Base-by-base conservation (phyloP, 2,329 filamentous ascomycete species). In the Epichloe amarillans region DNA sequence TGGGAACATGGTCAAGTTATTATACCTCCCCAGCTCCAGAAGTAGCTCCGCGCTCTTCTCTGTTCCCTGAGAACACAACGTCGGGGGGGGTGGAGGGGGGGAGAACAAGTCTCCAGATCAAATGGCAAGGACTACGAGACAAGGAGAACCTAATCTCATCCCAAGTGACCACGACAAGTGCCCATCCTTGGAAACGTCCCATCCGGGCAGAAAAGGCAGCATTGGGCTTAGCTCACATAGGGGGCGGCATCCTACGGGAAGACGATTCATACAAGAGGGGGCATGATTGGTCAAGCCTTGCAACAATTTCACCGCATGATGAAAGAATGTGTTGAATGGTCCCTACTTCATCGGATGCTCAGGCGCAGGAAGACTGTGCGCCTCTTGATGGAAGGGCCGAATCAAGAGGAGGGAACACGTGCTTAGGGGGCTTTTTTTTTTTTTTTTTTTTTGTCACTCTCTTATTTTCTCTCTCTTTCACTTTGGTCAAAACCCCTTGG, bases 311-410 rank as follows among this genome's bases (percentile, higher is more conserved):
- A 26, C 44, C 35, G 38, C 26, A 30, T 44, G 50, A 48, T 42
- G 17, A 19, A 47, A 8, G 8, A 23, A 23, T 37, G 38, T 14
- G 30, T 11, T 49, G 50, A 53, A 19, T 49, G 15, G 30, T 21
- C 44, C 17, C 17, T 19, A 19, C 17, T 10, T 15, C 17, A 43
- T 36, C 23, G 1, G 17, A 12, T 8, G 19, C 10, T 19, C 35
- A 14, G n/a, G 40, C 11, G 50, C 49, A 52, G 49, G 38, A 52
- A 50, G 8, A 2, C 47, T 46, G 5, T 4, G 33, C 48, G 36
- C 47, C 54, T 54, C 47, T 50, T 54, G 53, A 52, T 45, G 51
- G 7, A 49, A 52, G 53, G 54, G 36, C 52, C 53, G 53, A 56
- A 50, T 56, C 50, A 47, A 40, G 19, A 41, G 19, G 46, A 7